Conservation (phyloP, 164 flowering plant species). For the Echeveria elegans region DNA sequence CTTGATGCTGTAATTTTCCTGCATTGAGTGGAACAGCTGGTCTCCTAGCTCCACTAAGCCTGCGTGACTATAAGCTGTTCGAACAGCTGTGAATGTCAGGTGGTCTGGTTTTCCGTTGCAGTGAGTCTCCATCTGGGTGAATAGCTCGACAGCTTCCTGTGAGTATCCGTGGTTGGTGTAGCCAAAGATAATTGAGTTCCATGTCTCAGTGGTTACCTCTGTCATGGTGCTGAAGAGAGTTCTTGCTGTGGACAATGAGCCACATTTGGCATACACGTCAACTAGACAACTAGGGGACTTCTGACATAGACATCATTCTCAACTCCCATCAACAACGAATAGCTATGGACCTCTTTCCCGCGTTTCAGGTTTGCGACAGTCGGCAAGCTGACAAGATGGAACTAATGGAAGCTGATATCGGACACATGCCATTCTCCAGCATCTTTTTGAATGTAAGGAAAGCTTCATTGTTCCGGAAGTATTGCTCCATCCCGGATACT, state of each 20-base stretch:
- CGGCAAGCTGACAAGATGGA: conserved; percentile 45
- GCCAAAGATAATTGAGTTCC: conserved; percentile 78
- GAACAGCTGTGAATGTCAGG: conserved; percentile 57
- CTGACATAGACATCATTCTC: conserved; percentile 52
- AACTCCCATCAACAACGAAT: conserved; percentile 45
- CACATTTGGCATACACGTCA: conserved; percentile 89
- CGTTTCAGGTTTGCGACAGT: conserved; percentile 27
- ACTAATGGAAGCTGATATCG: conserved; percentile 22
- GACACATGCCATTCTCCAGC: conserved; percentile 34
- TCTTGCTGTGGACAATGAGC: conserved; percentile 46
- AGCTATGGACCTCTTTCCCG: conserved; percentile 57
- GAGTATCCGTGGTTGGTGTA: conserved; percentile 71
- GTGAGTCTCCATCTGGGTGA: conserved; percentile 40
- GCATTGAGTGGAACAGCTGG: conserved; percentile 46
- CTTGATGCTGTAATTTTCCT: conserved; percentile 31
- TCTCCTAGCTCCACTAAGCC: conserved; percentile 55
- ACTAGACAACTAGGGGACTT: conserved; percentile 71
- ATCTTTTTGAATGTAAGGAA: conserved; percentile 42
- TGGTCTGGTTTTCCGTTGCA: conserved; percentile 40
- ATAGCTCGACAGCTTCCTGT: conserved; percentile 51
- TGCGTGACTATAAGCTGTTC: conserved; percentile 69
- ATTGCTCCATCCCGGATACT: conserved; percentile 65
- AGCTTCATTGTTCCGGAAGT: conserved; percentile 36
- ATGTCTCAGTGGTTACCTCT: conserved; percentile 31
- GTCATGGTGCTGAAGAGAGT: conserved; percentile 43